Evolutionary conservation across 73 alveolate genomes (phyloP).

Genomic region (Tetrahymena thermophila): DNA sequence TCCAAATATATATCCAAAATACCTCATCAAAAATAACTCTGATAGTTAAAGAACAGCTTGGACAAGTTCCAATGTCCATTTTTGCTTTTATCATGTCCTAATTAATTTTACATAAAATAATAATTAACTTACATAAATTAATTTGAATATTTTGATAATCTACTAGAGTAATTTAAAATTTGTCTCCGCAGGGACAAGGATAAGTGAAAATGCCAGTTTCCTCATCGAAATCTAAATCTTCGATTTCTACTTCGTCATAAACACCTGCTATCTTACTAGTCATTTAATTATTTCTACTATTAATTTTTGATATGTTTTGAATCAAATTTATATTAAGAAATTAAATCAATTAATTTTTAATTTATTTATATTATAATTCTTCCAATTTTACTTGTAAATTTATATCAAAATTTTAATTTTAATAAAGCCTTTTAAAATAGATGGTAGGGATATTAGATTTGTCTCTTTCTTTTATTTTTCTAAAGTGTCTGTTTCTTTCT

Average conservation of each 20-base stretch:
- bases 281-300: background rate
- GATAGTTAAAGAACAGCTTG: conserved; percentile 72
- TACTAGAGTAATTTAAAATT: conserved; percentile 64
- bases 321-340: background rate
- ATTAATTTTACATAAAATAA: background rate
- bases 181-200: conserved; percentile 95
- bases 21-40: conserved; percentile 65
- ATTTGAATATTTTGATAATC: background rate
- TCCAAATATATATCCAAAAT: background rate
- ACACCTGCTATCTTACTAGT: conserved; percentile 23
- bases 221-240: conserved; percentile 72
- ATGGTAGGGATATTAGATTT: background rate
- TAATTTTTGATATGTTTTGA: background rate
- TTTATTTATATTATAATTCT: background rate
- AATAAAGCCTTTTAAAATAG: background rate
- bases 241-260: conserved; percentile 79
- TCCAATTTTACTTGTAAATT: background rate
- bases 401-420: background rate
- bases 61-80: conserved; percentile 72
- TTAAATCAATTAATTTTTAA: background rate
- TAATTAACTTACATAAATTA: background rate
- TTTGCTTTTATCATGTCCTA: conserved; percentile 44
- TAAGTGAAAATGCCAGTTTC: conserved; percentile 55
- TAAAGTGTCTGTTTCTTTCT: background rate
- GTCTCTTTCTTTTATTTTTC: background rate